These are phyloP conservation scores for Phytophthora brassicae DNA, from an alignment of 352 stramenopile genomes.

Conservation along the genomic window DNA sequence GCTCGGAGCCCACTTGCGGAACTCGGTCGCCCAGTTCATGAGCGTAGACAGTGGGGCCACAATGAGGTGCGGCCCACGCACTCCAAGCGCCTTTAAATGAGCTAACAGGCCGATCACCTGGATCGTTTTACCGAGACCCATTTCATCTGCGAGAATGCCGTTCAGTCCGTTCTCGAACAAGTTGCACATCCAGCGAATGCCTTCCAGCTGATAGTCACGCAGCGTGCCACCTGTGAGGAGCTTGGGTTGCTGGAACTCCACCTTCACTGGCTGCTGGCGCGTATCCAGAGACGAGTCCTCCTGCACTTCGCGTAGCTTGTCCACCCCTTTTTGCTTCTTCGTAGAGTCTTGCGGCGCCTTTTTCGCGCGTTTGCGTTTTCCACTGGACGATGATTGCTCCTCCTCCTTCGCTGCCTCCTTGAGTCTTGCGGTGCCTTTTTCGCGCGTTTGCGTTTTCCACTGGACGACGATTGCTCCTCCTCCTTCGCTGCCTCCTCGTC, in stretches of 20 bases:
- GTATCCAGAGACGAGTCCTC: constrained; percentile 49
- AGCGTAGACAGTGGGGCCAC: constrained; percentile 98
- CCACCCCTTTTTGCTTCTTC: constrained; percentile 52
- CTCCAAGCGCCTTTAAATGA: constrained; percentile 90
- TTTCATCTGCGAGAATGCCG: constrained; percentile 89
- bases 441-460: constrained; percentile 53
- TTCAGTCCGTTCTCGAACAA: constrained; percentile 97
- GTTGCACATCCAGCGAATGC: constrained; percentile 96
- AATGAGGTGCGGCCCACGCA: constrained; percentile 95
- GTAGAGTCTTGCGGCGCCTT: constrained; percentile 4
- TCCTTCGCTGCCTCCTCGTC: constrained; percentile 18
- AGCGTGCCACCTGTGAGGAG: constrained; percentile 79
- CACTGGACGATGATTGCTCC: constrained; percentile 52
- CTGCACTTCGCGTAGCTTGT: constrained; percentile 74
- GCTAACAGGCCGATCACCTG: constrained; percentile 93
- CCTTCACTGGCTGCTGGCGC: constrained; percentile 34
- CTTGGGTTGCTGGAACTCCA: constrained; percentile 68
- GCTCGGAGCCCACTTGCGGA: constrained; percentile 71
- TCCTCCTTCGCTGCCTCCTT: constrained; percentile 42
- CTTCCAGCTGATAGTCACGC: constrained; percentile 96
- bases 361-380: constrained; percentile 54
- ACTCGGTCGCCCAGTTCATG: constrained; percentile 96
- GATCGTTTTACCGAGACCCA: constrained; percentile 92
- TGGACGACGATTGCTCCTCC: constrained; percentile 40
- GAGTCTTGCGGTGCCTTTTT: constrained; percentile 13